A percentile compares a stretch with the other conserved stretches of the same genome.
Conservation (phyloP, 495 filamentous ascomycete genomes). For the Collariella sp. region DNA sequence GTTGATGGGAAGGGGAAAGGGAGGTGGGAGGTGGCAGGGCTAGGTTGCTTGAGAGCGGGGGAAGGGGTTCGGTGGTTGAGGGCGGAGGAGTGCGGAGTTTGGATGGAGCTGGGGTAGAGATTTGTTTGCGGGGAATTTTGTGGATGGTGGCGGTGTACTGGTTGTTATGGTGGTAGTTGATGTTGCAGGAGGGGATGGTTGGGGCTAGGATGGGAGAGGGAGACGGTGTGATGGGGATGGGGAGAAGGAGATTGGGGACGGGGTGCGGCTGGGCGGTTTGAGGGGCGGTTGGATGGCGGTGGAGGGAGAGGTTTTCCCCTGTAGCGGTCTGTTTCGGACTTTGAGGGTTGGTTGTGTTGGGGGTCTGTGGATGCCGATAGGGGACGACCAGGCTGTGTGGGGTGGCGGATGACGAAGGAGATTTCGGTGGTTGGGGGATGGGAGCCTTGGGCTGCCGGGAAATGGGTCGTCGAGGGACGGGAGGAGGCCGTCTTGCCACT, state of each 20-base stretch:
- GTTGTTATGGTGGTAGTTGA: neutral
- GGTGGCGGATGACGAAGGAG: neutral
- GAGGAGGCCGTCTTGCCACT: too few relatives aligned
- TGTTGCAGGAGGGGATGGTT: neutral
- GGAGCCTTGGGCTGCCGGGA: too few relatives aligned
- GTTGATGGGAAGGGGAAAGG: neutral
- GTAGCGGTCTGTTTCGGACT: neutral
- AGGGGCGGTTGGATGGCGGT: neutral
- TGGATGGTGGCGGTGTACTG: neutral
- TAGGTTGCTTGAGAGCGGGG: neutral
- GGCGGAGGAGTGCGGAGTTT: neutral
- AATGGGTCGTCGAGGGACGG: too few relatives aligned
- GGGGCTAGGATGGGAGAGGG: neutral
- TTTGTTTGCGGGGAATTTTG: neutral
- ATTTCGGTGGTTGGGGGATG: neutral
- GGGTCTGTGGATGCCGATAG: neutral
- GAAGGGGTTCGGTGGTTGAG: neutral
- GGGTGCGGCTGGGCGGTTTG: neutral
- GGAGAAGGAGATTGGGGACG: too few relatives aligned
- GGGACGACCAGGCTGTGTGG: neutral
- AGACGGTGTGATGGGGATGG: too few relatives aligned
- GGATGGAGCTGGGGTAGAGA: neutral
- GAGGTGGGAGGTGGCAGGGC: neutral
- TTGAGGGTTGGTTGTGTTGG: neutral
- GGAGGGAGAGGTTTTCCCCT: slow-evolving; percentile 1